phyloP scores from a whole-genome alignment of 228 moss, liverwort and hornwort genomes.

The Sphagnum fallax region DNA sequence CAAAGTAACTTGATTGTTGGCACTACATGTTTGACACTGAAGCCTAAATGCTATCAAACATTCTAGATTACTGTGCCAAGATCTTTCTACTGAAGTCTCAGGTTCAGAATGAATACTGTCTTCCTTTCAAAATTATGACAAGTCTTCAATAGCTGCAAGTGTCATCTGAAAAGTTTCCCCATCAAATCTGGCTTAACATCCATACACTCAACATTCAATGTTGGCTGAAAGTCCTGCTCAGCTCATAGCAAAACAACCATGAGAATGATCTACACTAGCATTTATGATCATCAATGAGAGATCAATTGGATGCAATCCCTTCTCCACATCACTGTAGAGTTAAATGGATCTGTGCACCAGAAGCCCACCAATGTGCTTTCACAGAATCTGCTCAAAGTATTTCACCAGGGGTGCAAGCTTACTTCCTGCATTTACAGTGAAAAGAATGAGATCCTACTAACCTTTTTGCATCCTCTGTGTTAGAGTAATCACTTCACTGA shows the following conservation, averaged over 20 bases:
- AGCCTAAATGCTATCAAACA: slow-evolving; percentile 43
- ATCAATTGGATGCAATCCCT: slow-evolving; percentile 38
- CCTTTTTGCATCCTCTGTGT: slow-evolving; percentile 30
- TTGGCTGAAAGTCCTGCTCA: slow-evolving; percentile 49
- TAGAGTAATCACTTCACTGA: slow-evolving; percentile 63
- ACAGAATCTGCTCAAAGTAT: slow-evolving; percentile 28
- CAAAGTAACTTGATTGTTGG: slow-evolving; percentile 40
- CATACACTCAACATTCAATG: slow-evolving; percentile 28
- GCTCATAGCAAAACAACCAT: slow-evolving; percentile 40
- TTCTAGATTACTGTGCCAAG: slow-evolving; percentile 52
- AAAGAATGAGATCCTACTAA: slow-evolving; percentile 45
- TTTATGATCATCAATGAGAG: slow-evolving; percentile 42
- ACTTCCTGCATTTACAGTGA: slow-evolving; percentile 30
- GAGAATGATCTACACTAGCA: slow-evolving; percentile 50
- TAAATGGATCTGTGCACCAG: slow-evolving; percentile 37
- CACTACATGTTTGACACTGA: slow-evolving; percentile 43
- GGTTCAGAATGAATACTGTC: slow-evolving; percentile 36
- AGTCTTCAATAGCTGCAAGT: slow-evolving; percentile 40
- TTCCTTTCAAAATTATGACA: slow-evolving; percentile 32
- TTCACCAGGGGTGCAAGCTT: slow-evolving; percentile 35
- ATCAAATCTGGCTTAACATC: slow-evolving; percentile 33
- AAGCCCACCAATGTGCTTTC: slow-evolving; percentile 34
- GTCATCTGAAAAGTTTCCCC: slow-evolving; percentile 55
- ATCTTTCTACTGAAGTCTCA: slow-evolving; percentile 45
- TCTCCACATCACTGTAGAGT: slow-evolving; percentile 54